Evolutionary conservation across 2,329 filamentous ascomycete species (phyloP), one percentile per base, ranked within the genome.

Genomic region (Microcyclosporella mali): DNA sequence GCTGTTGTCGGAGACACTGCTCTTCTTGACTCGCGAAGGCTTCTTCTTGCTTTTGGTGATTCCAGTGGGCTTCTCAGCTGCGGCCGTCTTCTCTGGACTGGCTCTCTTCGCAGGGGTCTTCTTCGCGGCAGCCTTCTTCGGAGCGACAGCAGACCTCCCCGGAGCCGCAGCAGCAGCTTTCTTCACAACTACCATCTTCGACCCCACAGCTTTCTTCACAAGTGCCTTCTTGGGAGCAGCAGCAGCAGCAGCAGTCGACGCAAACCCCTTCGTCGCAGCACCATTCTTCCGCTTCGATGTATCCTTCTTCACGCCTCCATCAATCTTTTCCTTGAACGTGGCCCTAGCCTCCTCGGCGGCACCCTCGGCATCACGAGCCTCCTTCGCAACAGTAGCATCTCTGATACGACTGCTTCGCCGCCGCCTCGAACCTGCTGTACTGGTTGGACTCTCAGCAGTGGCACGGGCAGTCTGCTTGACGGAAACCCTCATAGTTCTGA

Each of bases 151-250:
- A 8, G 21, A 25, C 18, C 10, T 27, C 6, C 17, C 11, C 9
- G 34, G 16, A n/a, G 15, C 18, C 4, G 34, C 33, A n/a, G 43
- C 28, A 32, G 29, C 28, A 15, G 45, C 7, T 39, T 48, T 43
- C 33, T 45, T 45, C 9, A 35, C 15, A 11, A 40, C 25, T 11
- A 30, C 25, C 33, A 47, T 51, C 45, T 53, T 53, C 3, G 41
- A 17, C 3, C 40, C 28, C 11, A 40, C 21, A 10, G 37, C 41
- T 15, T 41, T 46, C 30, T 18, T 40, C 3, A 39, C 29, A 4
- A 38, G 25, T 21, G 37, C 12, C 28, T 40, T 40, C 27, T 33
- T 33, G 9, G 8, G 8, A 29, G 27, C 27, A 29, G 27, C 8
- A 8, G 27, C 8, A 8, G 6, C 15, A 16, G n/a, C 18, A 21